Conservation (phyloP, 345 rosid species). For the Syzygium aromaticum region DNA sequence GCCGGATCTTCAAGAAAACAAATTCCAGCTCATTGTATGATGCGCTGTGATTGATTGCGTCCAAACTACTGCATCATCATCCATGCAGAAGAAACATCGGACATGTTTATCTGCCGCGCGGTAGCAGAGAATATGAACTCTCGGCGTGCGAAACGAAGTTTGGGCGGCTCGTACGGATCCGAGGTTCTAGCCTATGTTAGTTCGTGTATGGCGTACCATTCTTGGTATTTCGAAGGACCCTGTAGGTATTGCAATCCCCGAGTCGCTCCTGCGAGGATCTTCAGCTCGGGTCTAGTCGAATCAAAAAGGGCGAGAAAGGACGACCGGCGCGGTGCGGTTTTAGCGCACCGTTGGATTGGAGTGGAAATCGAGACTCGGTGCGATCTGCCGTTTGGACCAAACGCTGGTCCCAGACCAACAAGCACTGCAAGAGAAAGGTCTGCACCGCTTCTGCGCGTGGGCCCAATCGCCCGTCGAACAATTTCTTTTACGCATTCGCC, state of each 20-base stretch:
- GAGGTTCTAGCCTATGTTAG: no score
- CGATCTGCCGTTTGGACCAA: neutral
- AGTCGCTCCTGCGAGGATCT: neutral
- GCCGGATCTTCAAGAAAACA: neutral
- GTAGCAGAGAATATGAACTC: rapidly evolving
- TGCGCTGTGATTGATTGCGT: neutral
- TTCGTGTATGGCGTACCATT: rapidly evolving
- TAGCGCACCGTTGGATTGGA: neutral
- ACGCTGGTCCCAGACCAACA: neutral
- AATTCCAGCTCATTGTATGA: neutral
- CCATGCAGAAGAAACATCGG: neutral
- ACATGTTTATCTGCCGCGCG: neutral
- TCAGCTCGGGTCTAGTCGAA: neutral
- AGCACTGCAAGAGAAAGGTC: neutral
- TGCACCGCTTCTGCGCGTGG: neutral
- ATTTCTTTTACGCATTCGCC: neutral
- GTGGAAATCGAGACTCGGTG: neutral
- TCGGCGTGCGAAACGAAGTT: neutral
- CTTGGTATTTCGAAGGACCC: neutral
- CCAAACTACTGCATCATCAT: neutral
- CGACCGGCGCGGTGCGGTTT: neutral
- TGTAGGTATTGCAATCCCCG: neutral
- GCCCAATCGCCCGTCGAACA: neutral
- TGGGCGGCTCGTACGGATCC: no score
- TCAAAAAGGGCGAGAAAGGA: neutral